These are phyloP conservation scores for Pseudogymnoascus sp. DNA, from an alignment of 2,329 filamentous ascomycete genomes.

Conservation along the genomic window DNA sequence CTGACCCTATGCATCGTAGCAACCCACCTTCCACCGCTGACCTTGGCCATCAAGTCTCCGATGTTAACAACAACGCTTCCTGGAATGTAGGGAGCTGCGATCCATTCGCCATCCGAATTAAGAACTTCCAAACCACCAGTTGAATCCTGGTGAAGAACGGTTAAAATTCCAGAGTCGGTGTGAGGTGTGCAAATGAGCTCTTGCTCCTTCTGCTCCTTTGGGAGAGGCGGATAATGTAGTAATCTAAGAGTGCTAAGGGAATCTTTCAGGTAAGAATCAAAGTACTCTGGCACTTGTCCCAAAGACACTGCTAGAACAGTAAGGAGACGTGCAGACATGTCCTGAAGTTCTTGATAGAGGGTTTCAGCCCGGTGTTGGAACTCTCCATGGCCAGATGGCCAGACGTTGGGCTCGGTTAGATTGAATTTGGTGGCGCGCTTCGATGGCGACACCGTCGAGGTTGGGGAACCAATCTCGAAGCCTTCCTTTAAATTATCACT, in stretches of 20 bases:
- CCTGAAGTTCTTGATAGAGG: constrained; percentile 33
- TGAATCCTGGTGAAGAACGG: constrained; percentile 38
- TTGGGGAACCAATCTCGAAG: constrained; percentile 35
- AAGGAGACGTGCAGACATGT: constrained; percentile 31
- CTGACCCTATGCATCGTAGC: constrained; percentile 39
- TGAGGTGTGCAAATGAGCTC: constrained; percentile 32
- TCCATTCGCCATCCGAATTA: constrained; percentile 34
- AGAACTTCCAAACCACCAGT: constrained; percentile 40
- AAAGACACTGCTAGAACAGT: constrained; percentile 33
- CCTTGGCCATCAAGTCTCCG: constrained; percentile 35
- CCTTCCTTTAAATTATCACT: constrained; percentile 38
- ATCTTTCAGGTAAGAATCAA: constrained; percentile 33
- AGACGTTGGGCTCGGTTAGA: constrained; percentile 35
- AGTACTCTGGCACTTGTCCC: constrained; percentile 32
- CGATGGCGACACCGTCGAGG: constrained; percentile 14
- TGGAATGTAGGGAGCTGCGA: constrained; percentile 33
- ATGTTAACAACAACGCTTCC: constrained; percentile 38
- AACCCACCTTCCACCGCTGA: constrained; percentile 35
- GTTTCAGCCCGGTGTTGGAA: constrained; percentile 28
- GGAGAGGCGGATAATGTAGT: constrained; percentile 35
- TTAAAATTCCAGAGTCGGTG: constrained; percentile 39
- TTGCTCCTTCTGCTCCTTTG: constrained; percentile 13
- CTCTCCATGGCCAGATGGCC: constrained; percentile 24
- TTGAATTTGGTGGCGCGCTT: constrained; percentile 25
- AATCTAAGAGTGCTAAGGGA: constrained; percentile 37